A percentile compares a stretch with the other conserved stretches of the same genome.
phyloP scores from a whole-genome alignment of 2,329 filamentous ascomycete species.

The Boeremia lycopersici region DNA sequence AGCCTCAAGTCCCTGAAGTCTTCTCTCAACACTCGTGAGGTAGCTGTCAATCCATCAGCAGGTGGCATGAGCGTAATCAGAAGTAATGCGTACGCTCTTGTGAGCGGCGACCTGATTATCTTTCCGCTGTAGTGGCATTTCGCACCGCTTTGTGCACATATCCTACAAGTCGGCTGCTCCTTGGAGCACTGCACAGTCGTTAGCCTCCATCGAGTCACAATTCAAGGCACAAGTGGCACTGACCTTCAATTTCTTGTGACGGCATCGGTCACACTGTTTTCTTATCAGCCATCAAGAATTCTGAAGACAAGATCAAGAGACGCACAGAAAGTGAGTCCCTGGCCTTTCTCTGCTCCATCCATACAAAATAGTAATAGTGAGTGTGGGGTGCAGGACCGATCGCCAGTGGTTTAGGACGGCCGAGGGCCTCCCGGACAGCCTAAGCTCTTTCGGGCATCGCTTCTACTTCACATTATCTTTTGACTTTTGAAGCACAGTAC shows the following conservation, averaged over 20 bases:
- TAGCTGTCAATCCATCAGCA: conserved; percentile 15
- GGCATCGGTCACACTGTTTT: conserved; percentile 30
- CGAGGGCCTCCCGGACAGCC: conserved; percentile 1
- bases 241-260: conserved; percentile 33
- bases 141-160: conserved; percentile 26
- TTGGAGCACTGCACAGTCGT: conserved; percentile 27
- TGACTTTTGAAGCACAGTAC: neutral
- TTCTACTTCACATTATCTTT: neutral
- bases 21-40: conserved; percentile 31
- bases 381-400: conserved; percentile 9
- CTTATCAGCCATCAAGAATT: conserved; percentile 4
- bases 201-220: neutral
- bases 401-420: neutral
- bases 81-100: conserved; percentile 20
- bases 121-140: conserved; percentile 35
- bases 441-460: conserved; percentile 5
- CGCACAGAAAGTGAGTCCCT: conserved; percentile 23
- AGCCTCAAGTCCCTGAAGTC: conserved; percentile 24
- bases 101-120: conserved; percentile 31
- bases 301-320: neutral
- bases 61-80: neutral
- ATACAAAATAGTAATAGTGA: conserved; percentile 15
- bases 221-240: neutral
- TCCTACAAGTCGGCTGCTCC: conserved; percentile 27
- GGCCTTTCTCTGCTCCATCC: conserved; percentile 32